Evolutionary conservation across 176 grass and related monocot genomes (phyloP).

Genomic region (Lolium multiflorum): DNA sequence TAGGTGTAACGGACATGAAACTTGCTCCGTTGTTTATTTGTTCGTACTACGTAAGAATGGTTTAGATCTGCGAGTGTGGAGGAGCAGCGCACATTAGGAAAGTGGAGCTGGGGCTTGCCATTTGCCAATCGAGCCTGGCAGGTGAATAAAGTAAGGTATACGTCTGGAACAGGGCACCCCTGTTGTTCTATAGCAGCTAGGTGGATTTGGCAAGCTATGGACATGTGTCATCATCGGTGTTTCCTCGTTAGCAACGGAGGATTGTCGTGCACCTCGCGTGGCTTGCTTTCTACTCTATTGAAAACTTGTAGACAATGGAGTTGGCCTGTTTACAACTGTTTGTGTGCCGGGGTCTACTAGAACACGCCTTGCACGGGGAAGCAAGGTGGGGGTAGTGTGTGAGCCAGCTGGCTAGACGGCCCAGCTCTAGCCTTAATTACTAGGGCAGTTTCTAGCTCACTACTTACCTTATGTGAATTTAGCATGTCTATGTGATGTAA

Average conservation of each 20-base stretch:
- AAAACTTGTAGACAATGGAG: not conserved
- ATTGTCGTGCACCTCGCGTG: not conserved
- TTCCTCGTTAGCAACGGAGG: not conserved
- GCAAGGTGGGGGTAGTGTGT: conserved; percentile 3
- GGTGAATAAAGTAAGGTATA: not conserved
- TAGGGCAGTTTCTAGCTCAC: not conserved
- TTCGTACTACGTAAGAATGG: not conserved
- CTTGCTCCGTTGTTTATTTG: not conserved
- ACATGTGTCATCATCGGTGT: not conserved
- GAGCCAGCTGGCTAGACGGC: not conserved
- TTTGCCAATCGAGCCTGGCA: not conserved
- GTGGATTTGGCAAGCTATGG: not conserved
- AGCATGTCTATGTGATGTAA: conserved; percentile 6
- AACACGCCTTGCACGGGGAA: too few relatives aligned
- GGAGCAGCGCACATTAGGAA: not conserved
- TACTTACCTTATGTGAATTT: not conserved
- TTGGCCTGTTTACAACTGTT: conserved; percentile 21
- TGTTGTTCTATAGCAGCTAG: not conserved
- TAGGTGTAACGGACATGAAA: not conserved
- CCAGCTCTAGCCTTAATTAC: not conserved
- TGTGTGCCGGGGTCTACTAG: conserved; percentile 6
- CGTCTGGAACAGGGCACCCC: not conserved
- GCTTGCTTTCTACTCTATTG: not conserved
- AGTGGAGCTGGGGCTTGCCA: not conserved
- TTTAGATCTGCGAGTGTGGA: not conserved